Percentiles rank a stretch among this genome's conserved stretches.
Evolutionary conservation across 345 rosid genomes (phyloP).

Genomic region (Corymbia maculata): DNA sequence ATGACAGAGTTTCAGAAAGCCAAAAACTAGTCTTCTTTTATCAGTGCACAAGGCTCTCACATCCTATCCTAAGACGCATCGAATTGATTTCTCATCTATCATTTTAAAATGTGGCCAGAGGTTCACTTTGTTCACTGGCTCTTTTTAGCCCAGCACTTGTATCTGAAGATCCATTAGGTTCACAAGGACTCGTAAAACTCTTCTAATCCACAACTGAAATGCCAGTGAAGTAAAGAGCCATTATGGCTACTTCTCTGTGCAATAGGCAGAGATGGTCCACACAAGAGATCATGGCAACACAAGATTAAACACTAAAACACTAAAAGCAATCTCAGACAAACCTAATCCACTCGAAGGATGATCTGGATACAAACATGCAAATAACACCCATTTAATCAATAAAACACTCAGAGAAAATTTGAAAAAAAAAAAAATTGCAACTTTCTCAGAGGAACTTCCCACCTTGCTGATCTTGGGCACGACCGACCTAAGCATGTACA

Average conservation of each 20-base stretch:
- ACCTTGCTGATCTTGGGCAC: conserved; percentile 99
- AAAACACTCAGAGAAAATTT: background rate
- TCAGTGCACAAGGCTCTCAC: background rate
- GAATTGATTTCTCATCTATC: background rate
- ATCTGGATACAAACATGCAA: background rate
- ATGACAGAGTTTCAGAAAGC: background rate
- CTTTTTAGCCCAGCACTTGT: background rate
- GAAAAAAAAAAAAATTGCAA: background rate
- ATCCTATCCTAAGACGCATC: background rate
- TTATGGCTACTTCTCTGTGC: background rate
- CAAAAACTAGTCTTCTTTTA: background rate
- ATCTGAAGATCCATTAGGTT: background rate
- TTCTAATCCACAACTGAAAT: background rate
- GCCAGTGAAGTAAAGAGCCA: background rate
- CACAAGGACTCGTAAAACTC: background rate
- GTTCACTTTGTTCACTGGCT: background rate
- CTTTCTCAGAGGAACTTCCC: background rate
- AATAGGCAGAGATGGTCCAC: background rate
- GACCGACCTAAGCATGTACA: conserved; percentile 94
- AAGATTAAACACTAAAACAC: background rate
- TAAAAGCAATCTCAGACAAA: background rate
- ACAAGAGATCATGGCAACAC: background rate
- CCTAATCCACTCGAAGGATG: background rate
- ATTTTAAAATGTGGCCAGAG: background rate
- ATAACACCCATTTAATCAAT: background rate